phyloP scores from a whole-genome alignment of 2,329 filamentous ascomycete genomes.

The Phaeomoniella chlamydospora region DNA sequence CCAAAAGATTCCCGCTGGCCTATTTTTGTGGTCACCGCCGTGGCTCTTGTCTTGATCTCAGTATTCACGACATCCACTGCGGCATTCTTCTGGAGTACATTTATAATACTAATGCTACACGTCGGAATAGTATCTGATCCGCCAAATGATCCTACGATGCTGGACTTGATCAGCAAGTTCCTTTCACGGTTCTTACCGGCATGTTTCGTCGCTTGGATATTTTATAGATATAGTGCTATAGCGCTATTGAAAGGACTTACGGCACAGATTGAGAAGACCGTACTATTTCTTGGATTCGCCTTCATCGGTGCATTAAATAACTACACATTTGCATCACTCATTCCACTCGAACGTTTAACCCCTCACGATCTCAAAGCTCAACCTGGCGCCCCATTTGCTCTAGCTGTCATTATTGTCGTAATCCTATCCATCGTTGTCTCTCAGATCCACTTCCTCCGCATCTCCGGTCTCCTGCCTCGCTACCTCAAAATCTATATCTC shows the following conservation, averaged over 20 bases:
- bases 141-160: slow-evolving; percentile 51
- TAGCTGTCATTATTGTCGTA: slow-evolving; percentile 61
- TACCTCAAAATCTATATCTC: slow-evolving; percentile 67
- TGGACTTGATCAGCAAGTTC: slow-evolving; percentile 61
- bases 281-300: slow-evolving; percentile 78
- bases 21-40: slow-evolving; percentile 64
- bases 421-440: slow-evolving; percentile 54
- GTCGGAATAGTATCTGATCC: slow-evolving; percentile 83
- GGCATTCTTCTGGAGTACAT: slow-evolving; percentile 72
- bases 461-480: slow-evolving; percentile 64
- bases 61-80: slow-evolving; percentile 67
- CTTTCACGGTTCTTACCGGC: slow-evolving; percentile 75
- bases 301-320: slow-evolving; percentile 91
- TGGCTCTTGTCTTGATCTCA: slow-evolving; percentile 63
- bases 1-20: slow-evolving; percentile 73
- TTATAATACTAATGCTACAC: slow-evolving; percentile 74
- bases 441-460: slow-evolving; percentile 75
- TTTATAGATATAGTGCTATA: slow-evolving; percentile 69
- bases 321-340: slow-evolving; percentile 76
- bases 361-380: slow-evolving; percentile 78
- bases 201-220: slow-evolving; percentile 72
- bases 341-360: slow-evolving; percentile 85
- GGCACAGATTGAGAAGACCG: slow-evolving; percentile 76
- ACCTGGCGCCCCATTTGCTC: slow-evolving; percentile 71
- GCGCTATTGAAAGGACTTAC: slow-evolving; percentile 58